Conservation (phyloP, 169 alveolate species). For the Plasmodium cynomolgi region DNA sequence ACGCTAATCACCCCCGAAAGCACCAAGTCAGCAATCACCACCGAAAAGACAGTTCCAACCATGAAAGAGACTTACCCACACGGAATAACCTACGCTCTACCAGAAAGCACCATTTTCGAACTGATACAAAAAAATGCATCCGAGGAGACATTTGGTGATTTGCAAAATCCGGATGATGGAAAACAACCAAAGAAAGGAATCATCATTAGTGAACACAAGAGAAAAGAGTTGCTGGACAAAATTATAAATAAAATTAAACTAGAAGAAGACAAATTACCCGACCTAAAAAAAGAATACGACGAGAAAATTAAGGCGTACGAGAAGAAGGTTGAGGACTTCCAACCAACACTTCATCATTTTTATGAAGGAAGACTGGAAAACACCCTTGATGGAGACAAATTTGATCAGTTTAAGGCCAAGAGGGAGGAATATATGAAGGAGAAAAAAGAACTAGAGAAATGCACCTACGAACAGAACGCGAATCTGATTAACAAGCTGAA, state of each 20-base stretch:
- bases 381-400: background rate
- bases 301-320: background rate
- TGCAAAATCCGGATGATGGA: background rate
- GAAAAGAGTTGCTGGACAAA: background rate
- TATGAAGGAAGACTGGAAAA: conserved; percentile 1
- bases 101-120: background rate
- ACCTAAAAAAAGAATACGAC: background rate
- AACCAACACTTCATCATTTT: background rate
- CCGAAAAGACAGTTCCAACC: background rate
- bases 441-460: background rate
- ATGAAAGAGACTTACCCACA: conserved; percentile 9
- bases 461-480: background rate
- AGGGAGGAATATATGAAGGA: background rate
- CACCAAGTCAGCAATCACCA: background rate
- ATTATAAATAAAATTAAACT: background rate
- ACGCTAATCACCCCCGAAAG: background rate
- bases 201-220: background rate
- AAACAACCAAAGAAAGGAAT: background rate
- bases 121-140: background rate
- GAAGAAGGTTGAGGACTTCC: background rate
- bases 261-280: background rate
- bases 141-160: conserved; percentile 7
- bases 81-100: conserved; percentile 5
- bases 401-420: background rate
- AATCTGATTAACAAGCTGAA: background rate